Evolutionary conservation across 2,329 filamentous ascomycete genomes (phyloP).

Genomic region (Colletotrichum nymphaeae): DNA sequence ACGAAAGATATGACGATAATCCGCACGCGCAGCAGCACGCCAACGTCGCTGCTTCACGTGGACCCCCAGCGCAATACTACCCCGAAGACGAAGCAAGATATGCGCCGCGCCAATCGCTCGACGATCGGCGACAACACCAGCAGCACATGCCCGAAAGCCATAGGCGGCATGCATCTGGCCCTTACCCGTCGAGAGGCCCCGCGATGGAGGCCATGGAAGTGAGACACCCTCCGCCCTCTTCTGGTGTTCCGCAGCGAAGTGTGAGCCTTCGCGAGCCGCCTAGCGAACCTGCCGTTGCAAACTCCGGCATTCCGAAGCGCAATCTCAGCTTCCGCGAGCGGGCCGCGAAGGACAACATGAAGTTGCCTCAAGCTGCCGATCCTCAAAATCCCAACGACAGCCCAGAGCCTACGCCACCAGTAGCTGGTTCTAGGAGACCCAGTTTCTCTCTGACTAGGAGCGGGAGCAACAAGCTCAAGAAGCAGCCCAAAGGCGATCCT

Average conservation of each 20-base stretch:
- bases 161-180: constrained; percentile 40
- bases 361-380: constrained; percentile 43
- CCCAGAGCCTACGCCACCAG: constrained; percentile 42
- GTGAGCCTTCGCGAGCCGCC: constrained; percentile 36
- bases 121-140: constrained; percentile 40
- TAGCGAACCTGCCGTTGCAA: constrained; percentile 9
- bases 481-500: constrained; percentile 65
- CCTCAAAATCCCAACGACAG: constrained; percentile 29
- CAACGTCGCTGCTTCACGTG: constrained; percentile 40
- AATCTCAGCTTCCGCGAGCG: constrained; percentile 72
- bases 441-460: constrained; percentile 55
- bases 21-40: constrained; percentile 38
- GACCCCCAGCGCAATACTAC: constrained; percentile 45
- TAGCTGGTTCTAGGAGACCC: constrained; percentile 39
- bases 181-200: constrained; percentile 32
- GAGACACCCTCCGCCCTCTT: constrained; percentile 21
- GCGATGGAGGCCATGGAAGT: constrained; percentile 39
- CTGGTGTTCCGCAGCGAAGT: constrained; percentile 29
- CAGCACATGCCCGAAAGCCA: constrained; percentile 47
- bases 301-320: constrained; percentile 56
- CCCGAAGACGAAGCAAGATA: constrained; percentile 45
- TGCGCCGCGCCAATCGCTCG: constrained; percentile 39
- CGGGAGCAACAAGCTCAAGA: constrained; percentile 69
- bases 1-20: constrained; percentile 29
- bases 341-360: constrained; percentile 57